Evolutionary conservation across 1,284 basidiomycete genomes (phyloP).

Genomic region (Inonotus obliquus): DNA sequence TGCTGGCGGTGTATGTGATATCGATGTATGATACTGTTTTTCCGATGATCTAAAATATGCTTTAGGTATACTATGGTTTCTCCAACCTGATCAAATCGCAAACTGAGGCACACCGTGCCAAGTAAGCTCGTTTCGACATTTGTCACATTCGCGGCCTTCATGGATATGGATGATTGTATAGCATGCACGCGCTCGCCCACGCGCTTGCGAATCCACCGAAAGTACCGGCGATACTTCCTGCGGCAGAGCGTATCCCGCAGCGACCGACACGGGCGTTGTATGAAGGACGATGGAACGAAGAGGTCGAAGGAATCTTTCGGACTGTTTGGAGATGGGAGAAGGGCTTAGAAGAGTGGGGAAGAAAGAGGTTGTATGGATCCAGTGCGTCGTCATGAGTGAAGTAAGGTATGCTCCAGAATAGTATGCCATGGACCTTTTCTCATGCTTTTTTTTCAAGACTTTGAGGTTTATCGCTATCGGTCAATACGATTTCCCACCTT

Average conservation of each 20-base stretch:
- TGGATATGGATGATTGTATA: neutral
- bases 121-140: neutral
- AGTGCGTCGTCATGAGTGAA: neutral
- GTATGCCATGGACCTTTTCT: neutral
- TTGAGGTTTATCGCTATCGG: no score
- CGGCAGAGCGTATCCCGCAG: conserved; percentile 10
- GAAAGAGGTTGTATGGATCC: conserved; percentile 12
- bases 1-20: conserved; percentile 18
- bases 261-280: conserved; percentile 7
- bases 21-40: neutral
- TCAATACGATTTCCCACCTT: no score
- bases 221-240: conserved; percentile 8
- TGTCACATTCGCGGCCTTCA: neutral
- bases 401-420: neutral
- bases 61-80: conserved; percentile 18
- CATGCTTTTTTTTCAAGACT: neutral
- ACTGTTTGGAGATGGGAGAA: conserved; percentile 11
- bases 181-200: conserved; percentile 11
- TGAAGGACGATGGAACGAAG: conserved; percentile 15
- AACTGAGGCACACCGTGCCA: conserved; percentile 10
- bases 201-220: conserved; percentile 8
- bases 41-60: neutral
- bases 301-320: conserved; percentile 10
- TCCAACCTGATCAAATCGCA: conserved; percentile 17
- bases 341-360: conserved; percentile 3